phyloP scores from a whole-genome alignment of 176 grass and related monocot species.

The Dendrocalamus sinicus region DNA sequence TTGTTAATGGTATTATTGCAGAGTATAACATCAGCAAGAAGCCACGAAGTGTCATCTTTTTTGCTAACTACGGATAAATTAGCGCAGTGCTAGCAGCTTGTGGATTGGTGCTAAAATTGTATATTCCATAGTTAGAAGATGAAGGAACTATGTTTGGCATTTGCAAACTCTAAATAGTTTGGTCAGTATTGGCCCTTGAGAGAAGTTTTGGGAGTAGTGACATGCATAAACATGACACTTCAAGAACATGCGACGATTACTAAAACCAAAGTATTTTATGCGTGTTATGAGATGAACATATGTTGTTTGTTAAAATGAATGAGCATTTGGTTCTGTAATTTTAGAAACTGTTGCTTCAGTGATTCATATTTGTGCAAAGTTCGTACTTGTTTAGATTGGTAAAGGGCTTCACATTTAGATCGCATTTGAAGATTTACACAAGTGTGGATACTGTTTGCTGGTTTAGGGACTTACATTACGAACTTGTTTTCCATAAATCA shows the following conservation, averaged over 20 bases:
- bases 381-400: not conserved
- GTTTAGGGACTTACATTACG: not conserved
- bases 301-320: not conserved
- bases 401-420: not conserved
- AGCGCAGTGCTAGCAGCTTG: not conserved
- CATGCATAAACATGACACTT: not conserved
- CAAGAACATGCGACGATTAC: not conserved
- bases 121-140: not conserved
- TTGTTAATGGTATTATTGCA: not conserved
- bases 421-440: not conserved
- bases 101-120: not conserved
- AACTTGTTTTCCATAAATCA: not conserved
- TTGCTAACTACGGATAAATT: not conserved
- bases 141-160: not conserved
- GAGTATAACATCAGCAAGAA: not conserved
- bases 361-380: not conserved
- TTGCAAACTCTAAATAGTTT: not conserved
- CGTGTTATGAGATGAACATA: not conserved
- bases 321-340: not conserved
- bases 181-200: not conserved
- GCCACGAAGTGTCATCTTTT: not conserved
- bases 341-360: not conserved
- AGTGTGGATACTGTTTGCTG: not conserved
- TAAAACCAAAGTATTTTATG: not conserved
- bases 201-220: not conserved